Evolutionary conservation across 306 rosid species (phyloP).

Genomic region (Astragalus glycyphyllos): DNA sequence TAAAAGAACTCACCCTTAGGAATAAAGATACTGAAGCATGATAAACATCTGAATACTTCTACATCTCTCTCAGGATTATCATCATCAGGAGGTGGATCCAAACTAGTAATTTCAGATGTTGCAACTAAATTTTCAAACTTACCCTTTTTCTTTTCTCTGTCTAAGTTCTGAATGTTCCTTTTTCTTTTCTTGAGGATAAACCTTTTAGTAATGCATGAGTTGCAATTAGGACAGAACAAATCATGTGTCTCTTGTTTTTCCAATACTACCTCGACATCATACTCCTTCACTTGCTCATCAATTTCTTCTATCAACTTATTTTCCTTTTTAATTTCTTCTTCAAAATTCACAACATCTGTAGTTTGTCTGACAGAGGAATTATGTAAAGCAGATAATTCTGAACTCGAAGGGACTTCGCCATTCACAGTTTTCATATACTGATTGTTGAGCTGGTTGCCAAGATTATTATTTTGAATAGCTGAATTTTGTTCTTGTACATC

Average conservation of each 20-base stretch:
- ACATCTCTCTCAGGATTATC: conserved; percentile 39
- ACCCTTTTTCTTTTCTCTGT: conserved; percentile 34
- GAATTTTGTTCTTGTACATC: conserved; percentile 27
- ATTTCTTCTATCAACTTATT: conserved; percentile 36
- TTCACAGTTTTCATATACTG: conserved; percentile 6
- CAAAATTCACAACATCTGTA: too few species aligned
- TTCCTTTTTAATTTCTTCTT: conserved; percentile 36
- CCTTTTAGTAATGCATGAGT: conserved; percentile 59
- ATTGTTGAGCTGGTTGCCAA: conserved; percentile 31
- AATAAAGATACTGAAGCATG: conserved; percentile 55
- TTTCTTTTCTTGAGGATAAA: conserved; percentile 60
- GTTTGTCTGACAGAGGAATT: too few species aligned
- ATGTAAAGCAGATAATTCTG: too few species aligned
- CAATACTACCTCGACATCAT: conserved; percentile 55
- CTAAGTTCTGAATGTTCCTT: conserved; percentile 30
- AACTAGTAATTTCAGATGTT: conserved; percentile 21
- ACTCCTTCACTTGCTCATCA: conserved; percentile 43
- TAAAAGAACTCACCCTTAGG: conserved; percentile 45
- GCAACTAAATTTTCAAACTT: conserved; percentile 34
- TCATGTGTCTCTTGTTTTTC: conserved; percentile 65
- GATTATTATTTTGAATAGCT: conserved; percentile 27
- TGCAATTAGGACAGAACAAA: conserved; percentile 60
- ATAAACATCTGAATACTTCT: conserved; percentile 55
- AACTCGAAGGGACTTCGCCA: too few species aligned
- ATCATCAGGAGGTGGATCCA: conserved; percentile 33